phyloP scores from a whole-genome alignment of 2,329 filamentous ascomycete species.

The Penicillium sp. region DNA sequence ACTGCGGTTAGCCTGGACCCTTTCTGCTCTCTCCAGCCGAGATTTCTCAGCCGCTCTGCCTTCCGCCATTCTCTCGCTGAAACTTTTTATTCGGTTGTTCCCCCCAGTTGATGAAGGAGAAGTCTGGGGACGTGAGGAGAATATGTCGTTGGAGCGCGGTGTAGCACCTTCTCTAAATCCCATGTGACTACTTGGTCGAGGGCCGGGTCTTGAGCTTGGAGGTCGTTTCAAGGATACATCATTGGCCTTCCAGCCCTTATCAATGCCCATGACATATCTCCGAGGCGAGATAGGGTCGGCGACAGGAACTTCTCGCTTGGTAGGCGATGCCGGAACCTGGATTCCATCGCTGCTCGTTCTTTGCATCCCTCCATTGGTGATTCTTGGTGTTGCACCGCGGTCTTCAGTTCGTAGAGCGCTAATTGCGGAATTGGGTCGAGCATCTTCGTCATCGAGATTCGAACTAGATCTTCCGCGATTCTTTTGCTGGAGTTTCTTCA shows the following conservation, averaged over 20 bases:
- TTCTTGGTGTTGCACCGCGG: conserved; percentile 14
- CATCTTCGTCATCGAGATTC: conserved; percentile 22
- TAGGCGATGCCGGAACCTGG: conserved; percentile 75
- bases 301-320: conserved; percentile 48
- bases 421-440: conserved; percentile 26
- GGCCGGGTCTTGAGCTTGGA: conserved; percentile 27
- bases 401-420: conserved; percentile 22
- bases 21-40: conserved; percentile 38
- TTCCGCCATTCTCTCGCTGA: conserved; percentile 81
- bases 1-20: conserved; percentile 40
- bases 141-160: conserved; percentile 23
- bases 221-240: conserved; percentile 83
- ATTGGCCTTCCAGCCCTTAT: conserved; percentile 75
- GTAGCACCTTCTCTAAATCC: conserved; percentile 27
- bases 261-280: conserved; percentile 77
- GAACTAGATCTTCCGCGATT: conserved; percentile 32
- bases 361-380: conserved; percentile 11
- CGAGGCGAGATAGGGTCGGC: conserved; percentile 69
- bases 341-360: conserved; percentile 42
- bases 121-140: conserved; percentile 24
- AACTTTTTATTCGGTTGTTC: conserved; percentile 53
- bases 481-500: conserved; percentile 76
- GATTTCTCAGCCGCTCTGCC: conserved; percentile 50
- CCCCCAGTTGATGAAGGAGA: conserved; percentile 27
- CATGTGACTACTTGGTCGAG: conserved; percentile 33